These are phyloP conservation scores for Suillus ampliporus DNA, from an alignment of 768 basidiomycete genomes.

Conservation along the genomic window DNA sequence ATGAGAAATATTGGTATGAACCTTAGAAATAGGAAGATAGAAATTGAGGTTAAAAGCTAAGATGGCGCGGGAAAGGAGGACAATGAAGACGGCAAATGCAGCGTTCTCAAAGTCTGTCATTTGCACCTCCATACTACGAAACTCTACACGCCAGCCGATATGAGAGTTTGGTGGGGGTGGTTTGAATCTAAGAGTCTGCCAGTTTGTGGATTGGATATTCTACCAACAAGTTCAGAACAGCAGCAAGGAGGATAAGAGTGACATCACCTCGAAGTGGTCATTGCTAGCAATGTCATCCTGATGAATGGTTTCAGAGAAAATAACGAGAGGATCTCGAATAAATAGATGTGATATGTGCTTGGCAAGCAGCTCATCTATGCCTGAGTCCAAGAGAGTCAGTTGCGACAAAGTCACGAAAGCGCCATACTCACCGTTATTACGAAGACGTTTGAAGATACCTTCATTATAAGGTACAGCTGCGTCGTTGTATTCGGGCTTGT, in stretches of 20 bases:
- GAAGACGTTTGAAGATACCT: constrained; percentile 71
- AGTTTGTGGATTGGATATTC: constrained; percentile 99
- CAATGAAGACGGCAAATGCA: constrained; percentile 93
- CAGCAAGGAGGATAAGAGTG: constrained; percentile 1
- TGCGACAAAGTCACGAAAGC: neutral
- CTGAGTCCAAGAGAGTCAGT: constrained; percentile 44
- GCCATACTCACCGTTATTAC: constrained; percentile 67
- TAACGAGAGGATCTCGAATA: constrained; percentile 95
- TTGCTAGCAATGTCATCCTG: constrained; percentile 88
- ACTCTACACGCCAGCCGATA: constrained; percentile 99
- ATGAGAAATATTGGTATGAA: constrained; percentile 28
- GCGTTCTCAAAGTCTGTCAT: constrained; percentile 99
- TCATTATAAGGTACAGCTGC: constrained; percentile 80
- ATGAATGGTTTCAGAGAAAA: constrained; percentile 92
- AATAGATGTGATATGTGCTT: constrained; percentile 95
- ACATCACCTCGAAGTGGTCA: constrained; percentile 93
- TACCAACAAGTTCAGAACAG: constrained; percentile 35
- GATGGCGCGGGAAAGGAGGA: constrained; percentile 93
- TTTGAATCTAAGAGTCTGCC: constrained; percentile 99
- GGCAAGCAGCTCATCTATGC: constrained; percentile 84
- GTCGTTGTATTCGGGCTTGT: constrained; percentile 95
- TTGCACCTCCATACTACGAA: constrained; percentile 98
- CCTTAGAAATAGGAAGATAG: constrained; percentile 97
- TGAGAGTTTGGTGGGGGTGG: constrained; percentile 92
- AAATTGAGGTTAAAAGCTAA: constrained; percentile 91